These are phyloP conservation scores for Tardiomyces depauwii DNA, from an alignment of 1,139 yeast species.

Conservation along the genomic window DNA sequence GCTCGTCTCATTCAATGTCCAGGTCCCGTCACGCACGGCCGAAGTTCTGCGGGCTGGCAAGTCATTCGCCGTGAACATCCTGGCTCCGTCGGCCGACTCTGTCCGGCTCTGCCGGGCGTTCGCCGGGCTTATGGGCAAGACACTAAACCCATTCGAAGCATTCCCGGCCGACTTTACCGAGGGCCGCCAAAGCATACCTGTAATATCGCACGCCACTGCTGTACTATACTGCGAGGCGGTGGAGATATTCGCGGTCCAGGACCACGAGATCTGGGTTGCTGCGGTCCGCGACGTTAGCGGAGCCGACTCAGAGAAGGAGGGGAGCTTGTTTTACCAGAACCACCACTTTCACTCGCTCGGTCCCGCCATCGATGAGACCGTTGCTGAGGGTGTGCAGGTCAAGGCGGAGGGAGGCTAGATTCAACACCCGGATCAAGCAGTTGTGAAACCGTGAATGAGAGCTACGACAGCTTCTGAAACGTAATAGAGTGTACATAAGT, in stretches of 20 bases:
- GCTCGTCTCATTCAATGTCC: conserved; percentile 65
- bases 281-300: conserved; percentile 21
- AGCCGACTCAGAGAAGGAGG: background rate
- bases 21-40: conserved; percentile 71
- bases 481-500: too few species aligned
- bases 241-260: conserved; percentile 48
- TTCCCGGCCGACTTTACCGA: conserved; percentile 15
- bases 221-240: conserved; percentile 53
- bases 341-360: conserved; percentile 1
- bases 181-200: conserved; percentile 36
- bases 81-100: conserved; percentile 47
- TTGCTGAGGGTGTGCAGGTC: background rate
- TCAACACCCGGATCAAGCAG: too few species aligned
- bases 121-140: conserved; percentile 23
- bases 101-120: conserved; percentile 28
- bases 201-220: conserved; percentile 47
- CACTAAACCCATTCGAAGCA: conserved; percentile 24
- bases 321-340: conserved; percentile 2
- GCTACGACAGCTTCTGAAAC: too few species aligned
- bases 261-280: conserved; percentile 85
- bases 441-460: too few species aligned
- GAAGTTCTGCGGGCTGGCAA: conserved; percentile 43
- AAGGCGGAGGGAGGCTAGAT: too few species aligned
- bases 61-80: conserved; percentile 56
- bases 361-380: background rate